Conservation (phyloP, 2,329 filamentous ascomycete genomes). For the Zasmidium angulare region DNA sequence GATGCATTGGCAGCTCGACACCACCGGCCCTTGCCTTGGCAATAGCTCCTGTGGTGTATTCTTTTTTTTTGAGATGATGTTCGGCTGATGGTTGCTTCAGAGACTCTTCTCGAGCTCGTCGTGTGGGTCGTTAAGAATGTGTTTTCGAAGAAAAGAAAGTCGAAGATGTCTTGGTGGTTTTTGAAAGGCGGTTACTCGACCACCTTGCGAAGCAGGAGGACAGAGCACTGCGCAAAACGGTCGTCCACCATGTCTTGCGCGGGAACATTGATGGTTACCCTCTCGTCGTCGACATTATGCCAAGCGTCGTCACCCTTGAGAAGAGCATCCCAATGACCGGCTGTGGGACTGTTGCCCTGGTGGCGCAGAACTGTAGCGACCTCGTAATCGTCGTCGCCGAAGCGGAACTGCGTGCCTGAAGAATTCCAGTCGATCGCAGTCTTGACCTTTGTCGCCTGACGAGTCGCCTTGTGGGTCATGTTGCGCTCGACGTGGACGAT, state of each 20-base stretch:
- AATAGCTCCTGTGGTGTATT: too few species aligned
- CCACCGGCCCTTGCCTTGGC: too few species aligned
- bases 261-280: too few species aligned
- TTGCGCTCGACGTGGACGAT: neutral
- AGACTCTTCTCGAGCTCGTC: too few species aligned
- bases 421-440: neutral
- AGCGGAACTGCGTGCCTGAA: neutral
- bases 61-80: too few species aligned
- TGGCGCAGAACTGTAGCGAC: neutral
- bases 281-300: slow-evolving; percentile 3
- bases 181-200: neutral
- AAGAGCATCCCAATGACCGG: neutral
- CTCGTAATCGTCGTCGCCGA: neutral
- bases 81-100: too few species aligned
- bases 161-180: too few species aligned
- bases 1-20: too few species aligned
- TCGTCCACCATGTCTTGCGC: neutral
- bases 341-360: neutral
- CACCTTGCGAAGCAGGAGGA: neutral
- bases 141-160: too few species aligned
- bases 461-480: neutral
- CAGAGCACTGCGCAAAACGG: neutral
- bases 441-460: neutral
- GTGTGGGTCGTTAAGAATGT: too few species aligned
- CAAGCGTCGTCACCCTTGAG: neutral